A percentile compares a stretch with the other conserved stretches of the same genome.
These are phyloP conservation scores for Penicillium paneum DNA, from an alignment of 2,329 filamentous ascomycete species.

Conservation along the genomic window DNA sequence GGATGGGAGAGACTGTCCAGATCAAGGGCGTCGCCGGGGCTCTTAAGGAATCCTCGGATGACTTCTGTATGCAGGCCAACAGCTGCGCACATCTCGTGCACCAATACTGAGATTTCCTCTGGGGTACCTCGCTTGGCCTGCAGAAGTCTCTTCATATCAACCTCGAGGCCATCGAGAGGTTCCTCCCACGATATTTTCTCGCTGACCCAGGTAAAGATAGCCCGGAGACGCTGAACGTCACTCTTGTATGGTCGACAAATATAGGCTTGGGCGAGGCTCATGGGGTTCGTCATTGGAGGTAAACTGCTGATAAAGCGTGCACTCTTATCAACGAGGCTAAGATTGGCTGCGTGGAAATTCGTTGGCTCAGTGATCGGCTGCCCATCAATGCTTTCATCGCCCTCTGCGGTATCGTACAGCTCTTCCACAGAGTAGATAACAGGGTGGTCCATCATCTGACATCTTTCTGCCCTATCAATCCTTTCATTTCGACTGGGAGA, in stretches of 20 bases:
- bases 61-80: conserved; percentile 85
- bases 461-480: conserved; percentile 78
- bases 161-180: conserved; percentile 72
- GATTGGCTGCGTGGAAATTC: conserved; percentile 75
- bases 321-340: conserved; percentile 91
- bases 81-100: conserved; percentile 89
- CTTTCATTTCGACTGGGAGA: conserved; percentile 86
- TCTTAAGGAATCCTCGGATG: conserved; percentile 85
- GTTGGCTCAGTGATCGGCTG: conserved; percentile 76
- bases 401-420: conserved; percentile 77
- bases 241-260: conserved; percentile 91
- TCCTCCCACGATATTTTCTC: conserved; percentile 96
- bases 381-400: conserved; percentile 84
- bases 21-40: conserved; percentile 78
- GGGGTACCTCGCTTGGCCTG: conserved; percentile 79
- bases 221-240: conserved; percentile 85
- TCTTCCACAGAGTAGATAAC: conserved; percentile 87
- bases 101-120: conserved; percentile 82
- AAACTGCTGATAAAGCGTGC: conserved; percentile 83
- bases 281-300: conserved; percentile 76
- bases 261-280: conserved; percentile 81
- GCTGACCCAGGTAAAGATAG: conserved; percentile 97
- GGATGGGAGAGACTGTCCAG: conserved; percentile 76
- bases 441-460: conserved; percentile 89
- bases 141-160: conserved; percentile 80